These are phyloP conservation scores for Blastobotrys capitulatus DNA, from an alignment of 1,139 yeast species.

Conservation along the genomic window DNA sequence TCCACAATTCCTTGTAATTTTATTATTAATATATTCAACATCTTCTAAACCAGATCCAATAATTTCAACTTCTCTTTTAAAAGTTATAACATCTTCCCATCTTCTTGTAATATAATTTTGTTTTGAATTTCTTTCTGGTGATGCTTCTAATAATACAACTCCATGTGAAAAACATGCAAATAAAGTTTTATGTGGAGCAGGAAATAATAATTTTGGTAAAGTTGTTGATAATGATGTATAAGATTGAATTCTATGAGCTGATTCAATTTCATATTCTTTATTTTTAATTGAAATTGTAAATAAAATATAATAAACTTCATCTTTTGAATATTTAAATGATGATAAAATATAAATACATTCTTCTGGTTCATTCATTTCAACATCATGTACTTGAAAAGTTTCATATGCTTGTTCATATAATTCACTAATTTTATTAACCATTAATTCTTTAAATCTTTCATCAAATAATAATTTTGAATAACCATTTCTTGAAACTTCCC, in stretches of 20 bases:
- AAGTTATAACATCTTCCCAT: conserved; percentile 74
- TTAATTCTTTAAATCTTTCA: conserved; percentile 32
- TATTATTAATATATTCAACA: conserved; percentile 18
- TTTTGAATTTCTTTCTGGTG: conserved; percentile 35
- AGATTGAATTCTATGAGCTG: conserved; percentile 53
- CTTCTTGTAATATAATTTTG: conserved; percentile 40
- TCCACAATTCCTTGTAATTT: conserved; percentile 34
- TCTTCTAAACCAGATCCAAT: conserved; percentile 59
- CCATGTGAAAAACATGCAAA: conserved; percentile 58
- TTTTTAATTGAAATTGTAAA: conserved; percentile 52
- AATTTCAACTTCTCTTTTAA: conserved; percentile 49
- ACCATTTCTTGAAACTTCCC: conserved; percentile 45
- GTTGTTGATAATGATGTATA: conserved; percentile 33
- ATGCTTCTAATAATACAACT: conserved; percentile 60
- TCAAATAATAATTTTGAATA: conserved; percentile 38
- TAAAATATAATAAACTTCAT: conserved; percentile 42
- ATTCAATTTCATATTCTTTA: conserved; percentile 47
- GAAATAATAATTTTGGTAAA: conserved; percentile 52
- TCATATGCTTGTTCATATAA: conserved; percentile 41
- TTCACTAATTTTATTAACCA: conserved; percentile 38
- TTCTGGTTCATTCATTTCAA: conserved; percentile 30
- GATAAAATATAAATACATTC: conserved; percentile 49
- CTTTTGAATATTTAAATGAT: conserved; percentile 33
- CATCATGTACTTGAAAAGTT: conserved; percentile 48
- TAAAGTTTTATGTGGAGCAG: conserved; percentile 57